Base-by-base conservation (phyloP, 768 basidiomycete genomes). In the Russula vinacea region DNA sequence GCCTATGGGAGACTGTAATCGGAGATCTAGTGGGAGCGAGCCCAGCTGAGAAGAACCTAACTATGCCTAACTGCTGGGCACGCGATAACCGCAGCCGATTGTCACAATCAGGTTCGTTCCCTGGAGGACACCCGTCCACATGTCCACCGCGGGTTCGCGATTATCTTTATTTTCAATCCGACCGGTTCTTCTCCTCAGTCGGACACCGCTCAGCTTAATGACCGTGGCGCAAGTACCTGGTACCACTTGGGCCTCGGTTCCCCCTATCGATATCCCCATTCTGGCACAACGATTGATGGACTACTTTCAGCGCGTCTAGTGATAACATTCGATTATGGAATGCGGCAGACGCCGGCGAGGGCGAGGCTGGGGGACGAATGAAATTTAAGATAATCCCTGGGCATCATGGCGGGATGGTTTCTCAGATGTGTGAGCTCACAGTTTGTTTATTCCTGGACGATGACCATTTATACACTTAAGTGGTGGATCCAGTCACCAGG, bases 281-380 rank as follows among this genome's bases (percentile, higher is more conserved):
- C 49, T 17, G 19, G 29, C 35, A 24, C 39, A 11, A 45, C 10
- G 39, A 61, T 47, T 68, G 54, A 56, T 37, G 64, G 59, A n/a
- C 40, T 57, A n/a, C 49, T 60, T 60, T 39, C 70, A 95, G 92
- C 68, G 96, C 93, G 11, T 96, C 94, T 10, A 81, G 88, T 56
- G 96, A 98, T 77, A 96, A 96, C 71, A 83, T 98, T 66, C 84
- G 96, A 14, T 75, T 98, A 44, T 98, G 95, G 95, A 94, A 98
- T 69, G 89, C 90, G 14, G 83, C 86, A 14, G 90, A 93, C 62
- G 85, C 86, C 32, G 83, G 81, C 42, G 87, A 89, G 70, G 73
- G 78, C 14, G 92, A 94, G 67, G 79, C 80, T 19, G 80, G 74
- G 55, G 83, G 84, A 60, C 85, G 87, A 9, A 87, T 89, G 19